Evolutionary conservation across 2,329 filamentous ascomycete species (phyloP).

Genomic region (Westerdykella sp.): DNA sequence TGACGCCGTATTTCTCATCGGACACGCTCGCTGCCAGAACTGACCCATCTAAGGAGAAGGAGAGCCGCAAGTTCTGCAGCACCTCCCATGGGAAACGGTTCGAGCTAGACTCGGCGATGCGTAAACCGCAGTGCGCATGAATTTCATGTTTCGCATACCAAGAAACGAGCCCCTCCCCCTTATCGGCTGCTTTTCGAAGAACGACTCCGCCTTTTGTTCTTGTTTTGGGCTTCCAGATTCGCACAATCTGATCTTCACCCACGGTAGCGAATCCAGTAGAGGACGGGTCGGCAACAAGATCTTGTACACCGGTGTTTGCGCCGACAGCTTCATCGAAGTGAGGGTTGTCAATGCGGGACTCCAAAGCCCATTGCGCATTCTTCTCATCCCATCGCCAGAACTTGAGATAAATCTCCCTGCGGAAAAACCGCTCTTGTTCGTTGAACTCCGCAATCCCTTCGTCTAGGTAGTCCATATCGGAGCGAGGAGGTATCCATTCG

Average conservation of each 20-base stretch:
- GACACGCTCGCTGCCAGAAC: constrained; percentile 31
- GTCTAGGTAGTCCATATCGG: constrained; percentile 58
- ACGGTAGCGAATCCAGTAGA: constrained; percentile 73
- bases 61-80: constrained; percentile 56
- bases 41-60: constrained; percentile 56
- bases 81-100: constrained; percentile 18
- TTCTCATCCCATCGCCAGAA: constrained; percentile 70
- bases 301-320: constrained; percentile 56
- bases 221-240: constrained; percentile 73
- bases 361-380: constrained; percentile 60
- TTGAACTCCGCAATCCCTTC: constrained; percentile 37
- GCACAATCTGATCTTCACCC: constrained; percentile 70
- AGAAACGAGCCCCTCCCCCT: constrained; percentile 56
- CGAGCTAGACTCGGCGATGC: constrained; percentile 6
- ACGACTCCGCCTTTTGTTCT: constrained; percentile 63
- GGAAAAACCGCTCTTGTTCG: constrained; percentile 41
- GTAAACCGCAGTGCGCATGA: constrained; percentile 8
- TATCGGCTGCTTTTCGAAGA: constrained; percentile 47
- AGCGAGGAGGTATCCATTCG: constrained; percentile 71
- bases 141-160: constrained; percentile 62
- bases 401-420: constrained; percentile 75
- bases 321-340: constrained; percentile 53
- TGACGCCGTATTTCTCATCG: constrained; percentile 49
- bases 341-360: constrained; percentile 76
- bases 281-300: constrained; percentile 64